Conservation (phyloP, 2,329 filamentous ascomycete species). For the Coniella vitis region DNA sequence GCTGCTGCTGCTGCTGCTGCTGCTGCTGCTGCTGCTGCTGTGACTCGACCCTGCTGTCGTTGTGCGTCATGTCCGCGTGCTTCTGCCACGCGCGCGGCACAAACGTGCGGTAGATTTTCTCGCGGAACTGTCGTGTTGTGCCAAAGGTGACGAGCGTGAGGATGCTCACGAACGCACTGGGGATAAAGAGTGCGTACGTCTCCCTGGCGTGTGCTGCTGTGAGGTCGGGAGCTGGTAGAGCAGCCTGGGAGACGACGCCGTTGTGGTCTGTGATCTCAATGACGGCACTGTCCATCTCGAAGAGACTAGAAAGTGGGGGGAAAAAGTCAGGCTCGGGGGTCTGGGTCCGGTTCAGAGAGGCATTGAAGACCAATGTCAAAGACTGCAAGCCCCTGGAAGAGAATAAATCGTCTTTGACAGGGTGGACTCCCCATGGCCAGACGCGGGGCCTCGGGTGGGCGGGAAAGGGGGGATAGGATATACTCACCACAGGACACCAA, state of each 20-base stretch:
- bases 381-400: too few species aligned
- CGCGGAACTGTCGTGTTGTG: slow-evolving; percentile 20
- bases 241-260: slow-evolving; percentile 29
- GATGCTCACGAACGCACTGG: slow-evolving; percentile 20
- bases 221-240: slow-evolving; percentile 3
- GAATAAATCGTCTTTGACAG: too few species aligned
- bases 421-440: too few species aligned
- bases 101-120: slow-evolving; percentile 17
- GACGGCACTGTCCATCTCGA: slow-evolving; percentile 6
- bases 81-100: slow-evolving; percentile 13
- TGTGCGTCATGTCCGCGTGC: not conserved
- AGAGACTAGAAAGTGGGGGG: slow-evolving; percentile 1
- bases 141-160: slow-evolving; percentile 21
- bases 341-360: too few species aligned
- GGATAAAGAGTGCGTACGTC: slow-evolving; percentile 4
- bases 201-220: not conserved
- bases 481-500: slow-evolving; percentile 10
- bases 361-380: too few species aligned
- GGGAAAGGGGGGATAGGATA: not conserved
- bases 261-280: slow-evolving; percentile 2
- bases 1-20: too few species aligned
- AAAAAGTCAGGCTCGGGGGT: not conserved
- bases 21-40: not conserved
- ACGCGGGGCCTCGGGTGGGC: too few species aligned
- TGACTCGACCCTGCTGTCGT: not conserved